Percentiles rank a stretch among this genome's conserved stretches.
These are phyloP conservation scores for Auricularia heimuer DNA, from an alignment of 768 basidiomycete species.

Conservation along the genomic window DNA sequence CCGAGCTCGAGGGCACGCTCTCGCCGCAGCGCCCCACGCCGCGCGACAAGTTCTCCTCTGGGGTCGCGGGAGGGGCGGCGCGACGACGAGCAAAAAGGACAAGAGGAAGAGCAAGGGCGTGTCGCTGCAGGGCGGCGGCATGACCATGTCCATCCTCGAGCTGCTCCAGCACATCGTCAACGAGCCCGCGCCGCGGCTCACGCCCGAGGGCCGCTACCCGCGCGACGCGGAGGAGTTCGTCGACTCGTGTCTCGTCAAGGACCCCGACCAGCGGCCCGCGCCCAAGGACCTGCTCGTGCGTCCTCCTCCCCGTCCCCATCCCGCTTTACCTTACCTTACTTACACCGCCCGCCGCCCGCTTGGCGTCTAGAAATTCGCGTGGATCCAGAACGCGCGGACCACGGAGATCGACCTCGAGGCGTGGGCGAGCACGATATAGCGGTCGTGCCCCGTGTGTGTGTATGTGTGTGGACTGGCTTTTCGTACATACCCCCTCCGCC, in stretches of 20 bases:
- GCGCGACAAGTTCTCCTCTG: constrained; percentile 26
- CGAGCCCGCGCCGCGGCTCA: constrained; percentile 87
- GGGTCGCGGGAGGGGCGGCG: constrained; percentile 12
- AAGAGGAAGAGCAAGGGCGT: constrained; percentile 88
- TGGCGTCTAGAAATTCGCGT: constrained; percentile 48
- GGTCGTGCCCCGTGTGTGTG: not conserved
- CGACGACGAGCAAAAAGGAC: constrained; percentile 45
- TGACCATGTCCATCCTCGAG: constrained; percentile 98
- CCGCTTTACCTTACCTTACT: not conserved
- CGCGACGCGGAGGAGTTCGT: constrained; percentile 74
- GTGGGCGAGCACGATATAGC: constrained; percentile 67
- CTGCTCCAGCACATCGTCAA: constrained; percentile 97
- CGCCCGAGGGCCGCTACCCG: constrained; percentile 64
- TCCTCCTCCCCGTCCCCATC: constrained; percentile 7
- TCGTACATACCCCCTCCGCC: not conserved
- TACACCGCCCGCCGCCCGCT: not conserved
- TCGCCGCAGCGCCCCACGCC: constrained; percentile 59
- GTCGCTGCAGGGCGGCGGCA: constrained; percentile 84
- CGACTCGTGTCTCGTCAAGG: constrained; percentile 84
- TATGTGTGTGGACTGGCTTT: not conserved
- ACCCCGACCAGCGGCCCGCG: constrained; percentile 71
- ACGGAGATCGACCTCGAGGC: constrained; percentile 63
- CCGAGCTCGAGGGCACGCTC: constrained; percentile 68
- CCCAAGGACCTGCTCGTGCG: constrained; percentile 81
- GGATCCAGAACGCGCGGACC: constrained; percentile 56